Evolutionary conservation across 352 stramenopile genomes (phyloP), one percentile per base, ranked within the genome.

Genomic region (Phytophthora pini): DNA sequence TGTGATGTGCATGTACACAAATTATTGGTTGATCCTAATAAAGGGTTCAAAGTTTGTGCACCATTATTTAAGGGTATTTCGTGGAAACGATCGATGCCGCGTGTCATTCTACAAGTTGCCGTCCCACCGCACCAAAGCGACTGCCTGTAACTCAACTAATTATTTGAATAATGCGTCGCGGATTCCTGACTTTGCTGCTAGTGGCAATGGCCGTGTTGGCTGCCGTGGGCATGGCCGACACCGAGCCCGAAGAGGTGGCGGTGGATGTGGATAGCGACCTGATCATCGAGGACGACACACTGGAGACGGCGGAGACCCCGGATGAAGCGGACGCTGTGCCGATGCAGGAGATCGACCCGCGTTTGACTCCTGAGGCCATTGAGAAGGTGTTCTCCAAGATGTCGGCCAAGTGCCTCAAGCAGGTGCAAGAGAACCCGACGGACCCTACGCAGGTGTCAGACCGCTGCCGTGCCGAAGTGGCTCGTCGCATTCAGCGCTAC

Each of bases 381-480:
- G 82, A 79, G 45, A 80, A 74, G 53, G 80, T 95, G 45, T 84
- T 93, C 54, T 73, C 79, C 48, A 93, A 92, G 72, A 65, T 93
- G 27, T 89, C 84, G 54, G 77, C 75, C 66, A 82, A 87, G 52
- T 95, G 87, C 67, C 74, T 82, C 36, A 79, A 85, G 67, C 74
- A 95, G 61, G 75, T 93, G 52, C 72, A 90, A 52, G 82, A 76
- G 32, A 93, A 93, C 70, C 78, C 84, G 27, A 72, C 58, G 13
- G 83, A 93, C 51, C 76, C 78, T 10, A 59, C 71, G 29, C 62
- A 89, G 54, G 70, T 95, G 50, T 91, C 87, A 36, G 79, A 89
- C 24, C 79, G 79, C 27, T 95, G 87, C 68, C 80, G 81, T 38
- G 49, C 31, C 12, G 80, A 91, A 52, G 62, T 93, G 31, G 67